These are phyloP conservation scores for Blastomyces gilchristii DNA, from an alignment of 2,329 filamentous ascomycete species.

Conservation along the genomic window DNA sequence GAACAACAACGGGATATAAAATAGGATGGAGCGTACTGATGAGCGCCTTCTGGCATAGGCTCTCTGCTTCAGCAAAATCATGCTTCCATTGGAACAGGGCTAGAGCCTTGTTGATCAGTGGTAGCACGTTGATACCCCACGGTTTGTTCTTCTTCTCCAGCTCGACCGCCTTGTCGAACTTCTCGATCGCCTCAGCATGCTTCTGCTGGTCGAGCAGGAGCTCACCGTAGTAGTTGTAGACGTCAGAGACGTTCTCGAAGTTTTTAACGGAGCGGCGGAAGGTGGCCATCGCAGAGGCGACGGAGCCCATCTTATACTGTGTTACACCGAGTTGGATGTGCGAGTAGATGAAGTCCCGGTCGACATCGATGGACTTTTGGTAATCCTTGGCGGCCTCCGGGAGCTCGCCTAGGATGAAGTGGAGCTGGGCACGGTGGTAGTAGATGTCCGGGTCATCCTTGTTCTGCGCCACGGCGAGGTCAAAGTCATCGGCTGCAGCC, in stretches of 20 bases:
- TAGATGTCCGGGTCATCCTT: slow-evolving; percentile 89
- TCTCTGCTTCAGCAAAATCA: slow-evolving; percentile 88
- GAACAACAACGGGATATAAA: not conserved
- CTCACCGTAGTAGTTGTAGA: slow-evolving; percentile 99
- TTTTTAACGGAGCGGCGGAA: slow-evolving; percentile 98
- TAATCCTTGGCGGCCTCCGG: slow-evolving; percentile 94
- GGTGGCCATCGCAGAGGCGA: slow-evolving; percentile 96
- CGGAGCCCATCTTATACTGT: slow-evolving; percentile 98
- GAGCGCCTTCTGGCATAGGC: slow-evolving; percentile 91
- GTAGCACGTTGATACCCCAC: slow-evolving; percentile 92
- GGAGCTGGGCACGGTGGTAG: slow-evolving; percentile 95
- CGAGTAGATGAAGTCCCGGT: slow-evolving; percentile 94
- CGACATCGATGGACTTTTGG: slow-evolving; percentile 96
- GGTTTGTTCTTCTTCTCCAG: slow-evolving; percentile 95
- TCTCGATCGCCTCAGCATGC: slow-evolving; percentile 88
- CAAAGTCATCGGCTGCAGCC: slow-evolving; percentile 80
- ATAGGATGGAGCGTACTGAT: slow-evolving; percentile 62
- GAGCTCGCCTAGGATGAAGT: slow-evolving; percentile 95
- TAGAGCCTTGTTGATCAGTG: slow-evolving; percentile 95
- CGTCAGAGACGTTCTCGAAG: slow-evolving; percentile 90
- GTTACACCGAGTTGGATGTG: slow-evolving; percentile 98
- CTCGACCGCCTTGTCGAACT: slow-evolving; percentile 96
- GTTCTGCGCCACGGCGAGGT: slow-evolving; percentile 73
- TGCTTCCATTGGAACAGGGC: slow-evolving; percentile 98
- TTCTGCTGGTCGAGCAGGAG: slow-evolving; percentile 93